Evolutionary conservation across 2,329 filamentous ascomycete genomes (phyloP), one percentile per base, ranked within the genome.

Genomic region (Curvularia sp.): DNA sequence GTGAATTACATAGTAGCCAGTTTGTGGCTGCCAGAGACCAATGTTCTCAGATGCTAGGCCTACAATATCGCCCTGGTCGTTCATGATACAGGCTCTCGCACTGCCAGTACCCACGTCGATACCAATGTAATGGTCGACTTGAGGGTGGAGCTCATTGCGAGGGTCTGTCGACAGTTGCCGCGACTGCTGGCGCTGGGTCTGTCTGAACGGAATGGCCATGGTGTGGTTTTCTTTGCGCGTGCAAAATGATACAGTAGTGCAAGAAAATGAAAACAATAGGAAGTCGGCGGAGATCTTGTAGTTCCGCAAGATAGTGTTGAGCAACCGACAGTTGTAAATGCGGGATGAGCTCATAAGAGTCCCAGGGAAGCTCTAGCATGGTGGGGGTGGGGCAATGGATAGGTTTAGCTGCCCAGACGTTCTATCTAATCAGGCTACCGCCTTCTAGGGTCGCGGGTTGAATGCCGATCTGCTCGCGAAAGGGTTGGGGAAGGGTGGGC

Each of bases 21-120:
- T 81, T 69, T 83, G 80, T 57, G 81, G 81, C 71, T 83, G 81
- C 81, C 81, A 83, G 18, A 83, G 73, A 38, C 78, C 80, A 76
- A 83, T 81, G 74, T 83, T 81, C 68, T 84, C 77, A 62, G 81
- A 81, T 55, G 82, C 83, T 61, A 84, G 64, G 59, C 81, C 81
- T 41, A 89, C 86, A 79, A 99, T 98, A 74, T 97, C 92, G 52
- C 95, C 95, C 39, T 90, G 88, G 61, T 88, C 86, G 76, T 98
- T 92, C 78, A 99, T 97, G 74, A 99, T 92, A 79, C 95, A 98
- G 53, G 95, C 95, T 74, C 95, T 87, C 38, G 94, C 95, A 76
- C 92, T 97, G 55, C 95, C 95, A 19, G 95, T 99, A 51, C 95
- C 95, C 49, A 99, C 94, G 80, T 99, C 95, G 68, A 99, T 92